Percentiles rank a stretch among this genome's conserved stretches.
phyloP scores from a whole-genome alignment of 257 asterid species.

The Ocimum tenuiflorum region DNA sequence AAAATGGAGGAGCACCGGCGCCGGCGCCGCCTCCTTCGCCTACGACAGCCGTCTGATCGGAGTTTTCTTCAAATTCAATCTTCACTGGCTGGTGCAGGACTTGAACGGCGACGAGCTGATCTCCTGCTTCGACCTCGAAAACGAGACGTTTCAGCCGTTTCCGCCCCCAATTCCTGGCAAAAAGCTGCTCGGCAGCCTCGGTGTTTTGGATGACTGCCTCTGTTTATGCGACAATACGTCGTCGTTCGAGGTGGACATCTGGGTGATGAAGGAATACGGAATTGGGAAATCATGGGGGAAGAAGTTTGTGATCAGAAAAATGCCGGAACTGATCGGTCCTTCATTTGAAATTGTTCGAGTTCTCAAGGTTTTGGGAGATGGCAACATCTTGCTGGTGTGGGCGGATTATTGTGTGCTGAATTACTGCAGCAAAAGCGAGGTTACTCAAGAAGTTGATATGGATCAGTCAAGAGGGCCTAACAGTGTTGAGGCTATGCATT shows the following conservation, averaged over 20 bases:
- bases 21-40: constrained; percentile 21
- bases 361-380: constrained; percentile 31
- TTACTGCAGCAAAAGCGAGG: constrained; percentile 25
- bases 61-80: constrained; percentile 25
- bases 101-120: constrained; percentile 27
- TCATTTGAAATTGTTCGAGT: constrained; percentile 27
- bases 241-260: constrained; percentile 24
- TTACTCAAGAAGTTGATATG: constrained; percentile 24
- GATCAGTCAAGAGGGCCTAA: constrained; percentile 33
- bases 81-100: constrained; percentile 51
- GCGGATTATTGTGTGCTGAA: constrained; percentile 31
- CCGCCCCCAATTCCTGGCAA: constrained; percentile 31
- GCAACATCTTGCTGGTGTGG: constrained; percentile 38
- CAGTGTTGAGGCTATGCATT: constrained; percentile 36
- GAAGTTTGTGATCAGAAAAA: constrained; percentile 28
- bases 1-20: constrained; percentile 25
- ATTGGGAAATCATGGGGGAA: constrained; percentile 35
- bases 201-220: constrained; percentile 22
- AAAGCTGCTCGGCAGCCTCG: constrained; percentile 32
- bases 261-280: constrained; percentile 54
- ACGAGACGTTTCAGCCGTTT: constrained; percentile 30
- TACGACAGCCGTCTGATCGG: constrained; percentile 26
- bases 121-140: constrained; percentile 45
- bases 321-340: constrained; percentile 20
- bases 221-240: constrained; percentile 36